Percentiles rank a stretch among this genome's conserved stretches.
Evolutionary conservation across 2,329 filamentous ascomycete genomes (phyloP).

Genomic region (Aspergillus flavus): DNA sequence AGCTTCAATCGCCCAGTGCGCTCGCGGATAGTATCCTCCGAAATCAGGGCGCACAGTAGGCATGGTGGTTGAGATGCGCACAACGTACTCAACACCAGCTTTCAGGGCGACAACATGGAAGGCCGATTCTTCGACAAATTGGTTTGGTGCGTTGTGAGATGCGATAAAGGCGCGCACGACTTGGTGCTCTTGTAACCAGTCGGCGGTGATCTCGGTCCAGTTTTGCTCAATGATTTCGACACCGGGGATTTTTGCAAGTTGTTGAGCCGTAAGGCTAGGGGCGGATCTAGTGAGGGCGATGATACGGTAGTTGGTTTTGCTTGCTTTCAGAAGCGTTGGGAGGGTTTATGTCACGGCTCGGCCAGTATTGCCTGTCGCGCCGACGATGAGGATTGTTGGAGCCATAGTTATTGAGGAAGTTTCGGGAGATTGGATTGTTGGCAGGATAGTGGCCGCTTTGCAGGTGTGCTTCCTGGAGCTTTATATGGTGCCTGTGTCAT

Average conservation of each 20-base stretch:
- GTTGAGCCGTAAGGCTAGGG: constrained; percentile 20
- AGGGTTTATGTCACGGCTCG: constrained; percentile 30
- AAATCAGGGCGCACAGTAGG: constrained; percentile 40
- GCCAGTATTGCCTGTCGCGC: constrained; percentile 46
- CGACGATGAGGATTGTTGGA: constrained; percentile 39
- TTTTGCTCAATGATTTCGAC: constrained; percentile 40
- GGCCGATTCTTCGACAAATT: constrained; percentile 46
- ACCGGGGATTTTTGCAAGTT: constrained; percentile 35
- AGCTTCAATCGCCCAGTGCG: constrained; percentile 47
- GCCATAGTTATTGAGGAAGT: constrained; percentile 25
- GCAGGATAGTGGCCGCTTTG: too few relatives aligned
- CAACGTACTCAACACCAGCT: constrained; percentile 46
- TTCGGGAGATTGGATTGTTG: too few relatives aligned
- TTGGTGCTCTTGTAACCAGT: constrained; percentile 44
- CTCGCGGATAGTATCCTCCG: constrained; percentile 39
- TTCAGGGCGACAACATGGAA: constrained; percentile 39
- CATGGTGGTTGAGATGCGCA: constrained; percentile 46
- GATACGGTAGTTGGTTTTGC: constrained; percentile 23
- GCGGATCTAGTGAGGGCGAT: constrained; percentile 37
- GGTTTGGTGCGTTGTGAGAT: constrained; percentile 38
- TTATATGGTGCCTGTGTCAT: too few relatives aligned
- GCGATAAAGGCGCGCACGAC: constrained; percentile 46
- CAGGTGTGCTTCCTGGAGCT: too few relatives aligned
- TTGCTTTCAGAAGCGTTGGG: constrained; percentile 24
- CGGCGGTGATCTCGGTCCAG: constrained; percentile 42